Conservation (phyloP, 495 filamentous ascomycete genomes). For the Copromyces sp. region DNA sequence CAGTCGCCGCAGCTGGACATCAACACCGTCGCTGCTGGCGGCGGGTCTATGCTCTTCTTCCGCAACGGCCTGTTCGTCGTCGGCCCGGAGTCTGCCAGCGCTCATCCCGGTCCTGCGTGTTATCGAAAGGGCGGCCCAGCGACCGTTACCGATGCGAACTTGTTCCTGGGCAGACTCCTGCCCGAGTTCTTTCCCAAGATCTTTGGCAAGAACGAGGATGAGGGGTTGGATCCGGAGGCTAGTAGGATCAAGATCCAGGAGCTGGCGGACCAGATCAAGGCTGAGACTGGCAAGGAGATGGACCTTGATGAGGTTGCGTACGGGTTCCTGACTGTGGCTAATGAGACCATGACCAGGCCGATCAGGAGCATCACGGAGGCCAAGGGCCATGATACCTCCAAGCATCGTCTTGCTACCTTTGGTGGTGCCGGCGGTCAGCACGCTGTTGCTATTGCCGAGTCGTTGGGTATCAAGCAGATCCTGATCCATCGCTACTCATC, state of each 20-base stretch:
- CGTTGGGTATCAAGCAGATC: constrained; percentile 77
- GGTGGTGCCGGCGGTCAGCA: constrained; percentile 95
- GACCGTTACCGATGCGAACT: constrained; percentile 89
- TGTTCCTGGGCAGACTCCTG: constrained; percentile 76
- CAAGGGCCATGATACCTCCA: constrained; percentile 83
- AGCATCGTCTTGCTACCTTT: constrained; percentile 83
- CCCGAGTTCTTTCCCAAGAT: constrained; percentile 98
- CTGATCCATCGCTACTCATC: constrained; percentile 89
- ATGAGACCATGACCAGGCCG: constrained; percentile 90
- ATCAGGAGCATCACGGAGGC: constrained; percentile 90
- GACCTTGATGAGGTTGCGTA: constrained; percentile 81
- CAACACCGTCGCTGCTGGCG: constrained; percentile 93
- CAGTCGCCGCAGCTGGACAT: constrained; percentile 95
- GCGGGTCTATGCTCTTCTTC: constrained; percentile 82
- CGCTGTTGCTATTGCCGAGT: constrained; percentile 88
- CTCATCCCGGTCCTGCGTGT: constrained; percentile 88
- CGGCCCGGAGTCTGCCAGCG: constrained; percentile 85
- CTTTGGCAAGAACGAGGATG: constrained; percentile 84
- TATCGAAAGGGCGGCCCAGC: constrained; percentile 90
- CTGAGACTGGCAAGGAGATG: constrained; percentile 57
- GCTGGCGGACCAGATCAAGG: constrained; percentile 68
- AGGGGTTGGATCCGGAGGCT: constrained; percentile 69
- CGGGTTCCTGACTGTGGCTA: constrained; percentile 85
- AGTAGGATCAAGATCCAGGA: constrained; percentile 69
- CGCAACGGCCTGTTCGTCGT: constrained; percentile 94